These are phyloP conservation scores for Fennellomyces sp. DNA, from an alignment of 371 early-diverging fungal species.

Conservation along the genomic window DNA sequence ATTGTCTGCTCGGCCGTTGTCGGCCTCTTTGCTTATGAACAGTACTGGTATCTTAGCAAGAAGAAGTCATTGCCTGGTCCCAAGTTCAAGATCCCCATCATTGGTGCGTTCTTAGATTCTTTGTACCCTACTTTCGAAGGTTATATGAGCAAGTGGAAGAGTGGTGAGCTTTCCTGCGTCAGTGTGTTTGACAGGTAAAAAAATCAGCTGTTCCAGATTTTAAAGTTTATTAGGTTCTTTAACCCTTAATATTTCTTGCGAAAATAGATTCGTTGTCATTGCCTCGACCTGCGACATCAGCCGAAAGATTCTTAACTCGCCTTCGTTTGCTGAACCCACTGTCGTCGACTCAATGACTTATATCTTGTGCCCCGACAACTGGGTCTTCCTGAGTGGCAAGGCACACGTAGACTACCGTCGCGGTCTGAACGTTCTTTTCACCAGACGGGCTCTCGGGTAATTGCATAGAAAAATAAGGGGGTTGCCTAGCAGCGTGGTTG, in stretches of 20 bases:
- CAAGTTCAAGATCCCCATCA: slow-evolving; percentile 49
- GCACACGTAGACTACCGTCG: slow-evolving; percentile 52
- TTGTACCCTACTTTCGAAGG: slow-evolving; percentile 60
- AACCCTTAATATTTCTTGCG: slow-evolving; percentile 1
- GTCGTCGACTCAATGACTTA: slow-evolving; percentile 55
- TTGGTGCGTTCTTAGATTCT: slow-evolving; percentile 57
- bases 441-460: slow-evolving; percentile 53
- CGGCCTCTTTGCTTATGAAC: slow-evolving; percentile 53
- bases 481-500: neutral
- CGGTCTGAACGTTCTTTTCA: slow-evolving; percentile 53
- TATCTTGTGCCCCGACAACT: slow-evolving; percentile 52
- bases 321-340: slow-evolving; percentile 46
- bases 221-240: neutral
- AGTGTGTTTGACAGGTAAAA: slow-evolving; percentile 55
- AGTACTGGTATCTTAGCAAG: slow-evolving; percentile 51
- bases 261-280: slow-evolving; percentile 52
- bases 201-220: neutral
- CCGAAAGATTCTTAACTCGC: slow-evolving; percentile 52
- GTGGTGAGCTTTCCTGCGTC: slow-evolving; percentile 57
- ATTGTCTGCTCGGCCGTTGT: slow-evolving; percentile 46
- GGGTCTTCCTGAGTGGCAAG: slow-evolving; percentile 56
- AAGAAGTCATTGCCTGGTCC: slow-evolving; percentile 56
- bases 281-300: slow-evolving; percentile 56
- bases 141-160: slow-evolving; percentile 58
- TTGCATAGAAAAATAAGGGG: neutral